These are phyloP conservation scores for Sarocladiaceae sp. DNA, from an alignment of 2,329 filamentous ascomycete genomes.

Conservation along the genomic window DNA sequence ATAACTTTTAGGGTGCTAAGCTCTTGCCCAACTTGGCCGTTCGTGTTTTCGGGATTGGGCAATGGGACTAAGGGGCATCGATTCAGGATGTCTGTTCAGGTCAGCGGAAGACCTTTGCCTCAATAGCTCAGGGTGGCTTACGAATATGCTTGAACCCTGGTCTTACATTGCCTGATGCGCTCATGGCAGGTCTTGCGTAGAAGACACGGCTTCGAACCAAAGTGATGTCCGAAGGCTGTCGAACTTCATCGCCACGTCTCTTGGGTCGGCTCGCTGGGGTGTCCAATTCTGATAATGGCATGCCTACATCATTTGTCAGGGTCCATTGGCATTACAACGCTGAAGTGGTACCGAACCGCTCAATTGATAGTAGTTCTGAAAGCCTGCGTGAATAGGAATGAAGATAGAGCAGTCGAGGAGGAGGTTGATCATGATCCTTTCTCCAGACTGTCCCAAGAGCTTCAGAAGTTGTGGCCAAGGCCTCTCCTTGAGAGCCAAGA, in stretches of 20 bases:
- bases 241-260: background rate
- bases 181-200: constrained; percentile 70
- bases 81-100: constrained; percentile 68
- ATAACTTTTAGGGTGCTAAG: constrained; percentile 63
- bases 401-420: constrained; percentile 77
- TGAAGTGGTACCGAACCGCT: constrained; percentile 51
- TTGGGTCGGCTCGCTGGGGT: constrained; percentile 13
- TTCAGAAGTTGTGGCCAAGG: constrained; percentile 72
- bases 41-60: too few species aligned
- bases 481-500: constrained; percentile 57
- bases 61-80: constrained; percentile 41
- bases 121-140: constrained; percentile 37
- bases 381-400: constrained; percentile 48
- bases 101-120: constrained; percentile 2
- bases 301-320: constrained; percentile 28
- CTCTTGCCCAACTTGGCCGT: constrained; percentile 13
- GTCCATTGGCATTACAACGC: background rate
- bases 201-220: constrained; percentile 82
- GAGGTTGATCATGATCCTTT: constrained; percentile 70
- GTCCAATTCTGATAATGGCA: constrained; percentile 43
- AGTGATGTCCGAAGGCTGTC: constrained; percentile 51
- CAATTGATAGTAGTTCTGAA: constrained; percentile 68
- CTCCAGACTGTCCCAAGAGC: constrained; percentile 68
- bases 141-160: constrained; percentile 77
- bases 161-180: constrained; percentile 57